Evolutionary conservation across 257 asterid genomes (phyloP).

Genomic region (Solanum acaule): DNA sequence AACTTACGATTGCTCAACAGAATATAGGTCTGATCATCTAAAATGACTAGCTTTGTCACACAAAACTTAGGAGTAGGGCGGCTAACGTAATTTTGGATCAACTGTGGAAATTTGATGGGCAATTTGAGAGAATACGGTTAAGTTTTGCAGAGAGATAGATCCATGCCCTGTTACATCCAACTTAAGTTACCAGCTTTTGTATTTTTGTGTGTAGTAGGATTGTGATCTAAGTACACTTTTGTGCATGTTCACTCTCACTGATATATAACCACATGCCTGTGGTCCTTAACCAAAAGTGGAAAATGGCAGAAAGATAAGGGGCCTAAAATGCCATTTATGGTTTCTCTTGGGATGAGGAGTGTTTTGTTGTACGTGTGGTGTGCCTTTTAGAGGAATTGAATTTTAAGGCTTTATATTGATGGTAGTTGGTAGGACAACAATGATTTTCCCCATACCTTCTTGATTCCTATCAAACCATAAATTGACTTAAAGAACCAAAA

Average conservation of each 20-base stretch:
- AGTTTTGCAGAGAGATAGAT: background rate
- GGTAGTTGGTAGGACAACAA: constrained; percentile 60
- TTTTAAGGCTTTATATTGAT: constrained; percentile 29
- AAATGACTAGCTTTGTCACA: background rate
- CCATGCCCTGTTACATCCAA: background rate
- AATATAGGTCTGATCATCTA: background rate
- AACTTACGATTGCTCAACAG: background rate
- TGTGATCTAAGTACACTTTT: background rate
- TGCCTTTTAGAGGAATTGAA: constrained; percentile 13
- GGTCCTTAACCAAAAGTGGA: constrained; percentile 14
- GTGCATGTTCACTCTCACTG: constrained; percentile 1
- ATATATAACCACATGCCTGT: constrained; percentile 36
- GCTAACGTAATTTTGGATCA: background rate
- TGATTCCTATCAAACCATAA: constrained; percentile 36
- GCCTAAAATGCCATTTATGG: constrained; percentile 21
- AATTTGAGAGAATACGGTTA: background rate
- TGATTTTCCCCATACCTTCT: constrained; percentile 43
- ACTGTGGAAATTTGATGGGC: background rate
- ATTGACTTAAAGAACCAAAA: constrained; percentile 11
- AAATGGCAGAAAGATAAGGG: constrained; percentile 29
- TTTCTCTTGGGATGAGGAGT: constrained; percentile 2
- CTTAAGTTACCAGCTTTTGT: background rate
- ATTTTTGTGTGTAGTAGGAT: background rate
- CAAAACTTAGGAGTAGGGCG: background rate
- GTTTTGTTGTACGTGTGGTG: constrained; percentile 31